These are phyloP conservation scores for Neonectria coccinea DNA, from an alignment of 2,329 filamentous ascomycete species.

Conservation along the genomic window DNA sequence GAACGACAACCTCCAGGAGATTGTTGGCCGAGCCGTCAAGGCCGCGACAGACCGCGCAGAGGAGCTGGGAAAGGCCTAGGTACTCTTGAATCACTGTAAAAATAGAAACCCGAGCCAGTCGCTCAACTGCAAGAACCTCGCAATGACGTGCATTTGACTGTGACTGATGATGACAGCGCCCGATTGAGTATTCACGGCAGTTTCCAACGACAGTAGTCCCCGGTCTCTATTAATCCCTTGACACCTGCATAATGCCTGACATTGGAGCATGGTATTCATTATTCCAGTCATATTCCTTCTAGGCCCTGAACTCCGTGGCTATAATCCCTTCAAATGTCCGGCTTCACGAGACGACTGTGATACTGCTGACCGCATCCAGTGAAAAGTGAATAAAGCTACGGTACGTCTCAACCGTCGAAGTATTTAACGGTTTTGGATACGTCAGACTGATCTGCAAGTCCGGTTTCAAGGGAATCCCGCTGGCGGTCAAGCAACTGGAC, in stretches of 20 bases:
- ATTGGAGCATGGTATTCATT: too few relatives aligned
- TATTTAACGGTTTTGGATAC: slow-evolving; percentile 46
- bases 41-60: slow-evolving; percentile 57
- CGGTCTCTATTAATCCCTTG: too few relatives aligned
- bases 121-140: too few relatives aligned
- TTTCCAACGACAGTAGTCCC: too few relatives aligned
- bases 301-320: too few relatives aligned
- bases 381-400: slow-evolving; percentile 51
- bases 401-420: slow-evolving; percentile 47
- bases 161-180: too few relatives aligned
- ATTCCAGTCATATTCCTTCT: too few relatives aligned
- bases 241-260: too few relatives aligned
- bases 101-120: neutral
- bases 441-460: slow-evolving; percentile 46
- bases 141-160: too few relatives aligned
- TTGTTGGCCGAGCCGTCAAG: slow-evolving; percentile 60
- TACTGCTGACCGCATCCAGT: slow-evolving; percentile 42
- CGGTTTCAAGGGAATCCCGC: slow-evolving; percentile 47
- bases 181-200: too few relatives aligned
- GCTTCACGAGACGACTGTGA: slow-evolving; percentile 21
- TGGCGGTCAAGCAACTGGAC: slow-evolving; percentile 42
- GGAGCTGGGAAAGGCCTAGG: slow-evolving; percentile 56
- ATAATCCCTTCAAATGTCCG: too few relatives aligned
- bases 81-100: neutral
- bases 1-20: slow-evolving; percentile 55